These are phyloP conservation scores for Jatropha curcas DNA, from an alignment of 345 rosid genomes.

Conservation along the genomic window DNA sequence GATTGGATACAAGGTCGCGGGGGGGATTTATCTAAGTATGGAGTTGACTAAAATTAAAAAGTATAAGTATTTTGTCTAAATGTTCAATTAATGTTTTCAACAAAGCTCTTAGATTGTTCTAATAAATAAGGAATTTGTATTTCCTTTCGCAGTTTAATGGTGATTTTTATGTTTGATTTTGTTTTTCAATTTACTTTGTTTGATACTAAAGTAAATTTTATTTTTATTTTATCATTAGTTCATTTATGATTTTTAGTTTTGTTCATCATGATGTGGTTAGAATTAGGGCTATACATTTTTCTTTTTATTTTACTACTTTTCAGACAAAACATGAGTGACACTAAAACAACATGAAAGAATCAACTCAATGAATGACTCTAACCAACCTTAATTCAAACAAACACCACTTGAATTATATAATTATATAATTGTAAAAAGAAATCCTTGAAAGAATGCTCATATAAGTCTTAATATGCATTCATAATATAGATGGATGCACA, in stretches of 20 bases:
- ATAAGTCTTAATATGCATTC: background rate
- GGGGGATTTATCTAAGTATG: slow-evolving; percentile 9
- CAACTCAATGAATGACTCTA: too few species aligned
- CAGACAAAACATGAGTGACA: background rate
- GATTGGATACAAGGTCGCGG: background rate
- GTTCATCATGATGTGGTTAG: background rate
- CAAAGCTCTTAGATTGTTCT: background rate
- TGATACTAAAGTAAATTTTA: too few species aligned
- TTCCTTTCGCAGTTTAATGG: background rate
- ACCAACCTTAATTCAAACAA: too few species aligned
- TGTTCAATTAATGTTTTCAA: background rate
- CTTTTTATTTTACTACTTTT: too few species aligned
- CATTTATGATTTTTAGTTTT: background rate
- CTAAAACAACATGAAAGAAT: too few species aligned
- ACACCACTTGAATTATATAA: background rate
- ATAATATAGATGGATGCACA: too few species aligned
- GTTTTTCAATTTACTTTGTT: background rate
- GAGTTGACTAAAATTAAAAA: background rate
- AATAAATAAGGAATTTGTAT: background rate
- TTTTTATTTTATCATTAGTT: background rate
- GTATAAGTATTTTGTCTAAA: background rate
- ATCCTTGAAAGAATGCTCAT: background rate
- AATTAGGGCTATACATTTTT: too few species aligned
- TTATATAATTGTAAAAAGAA: too few species aligned
- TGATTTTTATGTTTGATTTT: background rate